Conservation (phyloP, 2,329 filamentous ascomycete genomes). For the Thermothelomyces thermophilus region DNA sequence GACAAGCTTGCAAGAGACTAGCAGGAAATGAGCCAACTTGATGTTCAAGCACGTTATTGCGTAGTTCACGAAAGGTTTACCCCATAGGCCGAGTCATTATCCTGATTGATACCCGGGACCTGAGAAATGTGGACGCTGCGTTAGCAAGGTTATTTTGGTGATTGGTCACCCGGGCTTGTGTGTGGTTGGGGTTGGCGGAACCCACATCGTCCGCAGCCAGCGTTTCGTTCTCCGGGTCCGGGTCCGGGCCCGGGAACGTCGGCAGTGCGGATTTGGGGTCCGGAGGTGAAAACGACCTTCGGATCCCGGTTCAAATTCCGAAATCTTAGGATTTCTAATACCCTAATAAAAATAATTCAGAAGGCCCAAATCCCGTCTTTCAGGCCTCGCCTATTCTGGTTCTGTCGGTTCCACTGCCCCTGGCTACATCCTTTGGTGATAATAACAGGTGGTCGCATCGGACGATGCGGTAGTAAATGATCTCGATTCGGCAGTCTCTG, state of each 20-base stretch:
- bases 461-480: too few relatives aligned
- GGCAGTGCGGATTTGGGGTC: neutral
- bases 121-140: neutral
- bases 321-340: too few relatives aligned
- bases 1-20: slow-evolving; percentile 8
- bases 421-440: too few relatives aligned
- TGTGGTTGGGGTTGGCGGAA: neutral
- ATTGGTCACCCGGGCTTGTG: too few relatives aligned
- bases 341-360: too few relatives aligned
- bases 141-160: neutral
- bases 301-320: neutral
- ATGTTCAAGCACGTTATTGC: neutral
- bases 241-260: neutral
- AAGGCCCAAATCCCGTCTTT: too few relatives aligned
- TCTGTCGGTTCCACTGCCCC: too few relatives aligned
- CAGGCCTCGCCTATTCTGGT: too few relatives aligned
- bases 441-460: too few relatives aligned
- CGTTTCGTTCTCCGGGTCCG: neutral
- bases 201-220: neutral
- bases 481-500: too few relatives aligned
- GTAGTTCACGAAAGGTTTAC: neutral
- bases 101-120: neutral
- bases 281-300: neutral
- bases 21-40: neutral
- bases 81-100: neutral